These are phyloP conservation scores for Euclidium syriacum DNA, from an alignment of 345 rosid genomes.

Conservation along the genomic window DNA sequence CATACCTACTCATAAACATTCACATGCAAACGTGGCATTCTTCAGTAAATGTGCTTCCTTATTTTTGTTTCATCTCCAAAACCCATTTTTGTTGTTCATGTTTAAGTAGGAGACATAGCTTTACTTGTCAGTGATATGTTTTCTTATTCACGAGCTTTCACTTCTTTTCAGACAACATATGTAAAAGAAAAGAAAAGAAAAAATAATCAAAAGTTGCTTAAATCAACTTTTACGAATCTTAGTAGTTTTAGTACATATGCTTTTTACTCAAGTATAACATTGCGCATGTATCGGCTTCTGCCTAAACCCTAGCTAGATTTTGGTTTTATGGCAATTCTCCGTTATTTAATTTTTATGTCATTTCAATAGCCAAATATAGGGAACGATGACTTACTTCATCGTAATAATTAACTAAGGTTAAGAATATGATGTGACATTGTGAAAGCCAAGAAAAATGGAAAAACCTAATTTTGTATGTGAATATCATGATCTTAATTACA, in stretches of 20 bases:
- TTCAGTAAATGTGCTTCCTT: not conserved
- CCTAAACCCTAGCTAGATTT: conserved; percentile 29
- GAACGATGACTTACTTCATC: not conserved
- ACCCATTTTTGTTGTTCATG: not conserved
- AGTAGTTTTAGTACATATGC: not conserved
- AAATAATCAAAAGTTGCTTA: not conserved
- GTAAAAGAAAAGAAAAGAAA: not conserved
- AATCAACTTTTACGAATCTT: not conserved
- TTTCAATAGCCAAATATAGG: not conserved
- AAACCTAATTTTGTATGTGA: not conserved
- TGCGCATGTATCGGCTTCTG: conserved; percentile 1
- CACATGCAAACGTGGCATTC: conserved; percentile 7
- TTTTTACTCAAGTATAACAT: not conserved
- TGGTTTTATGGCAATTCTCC: not conserved
- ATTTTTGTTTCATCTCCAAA: not conserved
- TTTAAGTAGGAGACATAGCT: not conserved
- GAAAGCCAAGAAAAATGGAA: not conserved
- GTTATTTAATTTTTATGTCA: not conserved
- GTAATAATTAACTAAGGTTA: not conserved
- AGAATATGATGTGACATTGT: not conserved
- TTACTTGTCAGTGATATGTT: not conserved
- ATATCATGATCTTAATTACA: not conserved
- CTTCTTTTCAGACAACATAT: not conserved
- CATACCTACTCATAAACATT: not conserved
- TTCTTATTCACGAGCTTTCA: not conserved